Percentiles rank a stretch among this genome's conserved stretches.
Evolutionary conservation across 2,329 filamentous ascomycete species (phyloP).

Genomic region (Gaeumannomyces sp.): DNA sequence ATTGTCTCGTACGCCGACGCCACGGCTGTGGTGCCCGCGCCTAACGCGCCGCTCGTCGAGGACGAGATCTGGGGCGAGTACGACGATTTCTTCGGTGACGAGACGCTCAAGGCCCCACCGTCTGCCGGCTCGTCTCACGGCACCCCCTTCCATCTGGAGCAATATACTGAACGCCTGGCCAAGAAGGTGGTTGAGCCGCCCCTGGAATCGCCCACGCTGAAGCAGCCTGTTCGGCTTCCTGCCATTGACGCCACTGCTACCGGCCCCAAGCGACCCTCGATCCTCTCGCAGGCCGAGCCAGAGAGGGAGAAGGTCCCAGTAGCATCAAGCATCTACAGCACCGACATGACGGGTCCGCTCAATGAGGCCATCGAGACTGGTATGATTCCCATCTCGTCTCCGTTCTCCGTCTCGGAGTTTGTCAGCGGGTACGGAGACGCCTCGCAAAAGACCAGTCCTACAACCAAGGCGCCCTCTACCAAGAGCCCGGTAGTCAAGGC

Average conservation of each 20-base stretch:
- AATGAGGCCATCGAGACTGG: constrained; percentile 39
- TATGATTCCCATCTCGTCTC: constrained; percentile 34
- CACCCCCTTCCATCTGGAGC: constrained; percentile 50
- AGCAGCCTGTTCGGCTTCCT: not conserved
- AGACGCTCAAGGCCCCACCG: constrained; percentile 35
- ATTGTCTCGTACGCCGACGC: constrained; percentile 53
- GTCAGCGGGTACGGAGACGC: constrained; percentile 33
- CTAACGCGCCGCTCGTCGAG: constrained; percentile 58
- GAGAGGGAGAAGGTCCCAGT: constrained; percentile 24
- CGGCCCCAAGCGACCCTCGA: not conserved
- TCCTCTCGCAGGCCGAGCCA: constrained; percentile 17
- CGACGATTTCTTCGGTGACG: constrained; percentile 75
- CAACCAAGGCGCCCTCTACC: constrained; percentile 11
- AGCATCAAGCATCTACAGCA: constrained; percentile 47
- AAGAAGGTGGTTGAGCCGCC: constrained; percentile 30
- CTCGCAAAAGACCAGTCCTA: constrained; percentile 21
- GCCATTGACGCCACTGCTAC: not conserved
- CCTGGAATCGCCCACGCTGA: constrained; percentile 43
- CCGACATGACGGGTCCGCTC: constrained; percentile 48
- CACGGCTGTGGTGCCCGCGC: constrained; percentile 59
- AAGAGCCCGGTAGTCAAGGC: constrained; percentile 10
- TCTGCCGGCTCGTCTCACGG: constrained; percentile 53
- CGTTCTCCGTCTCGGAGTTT: constrained; percentile 37
- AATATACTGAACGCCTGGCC: constrained; percentile 31
- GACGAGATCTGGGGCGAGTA: constrained; percentile 96